These are phyloP conservation scores for Scedosporium minutisporum DNA, from an alignment of 2,329 filamentous ascomycete species.

Conservation along the genomic window DNA sequence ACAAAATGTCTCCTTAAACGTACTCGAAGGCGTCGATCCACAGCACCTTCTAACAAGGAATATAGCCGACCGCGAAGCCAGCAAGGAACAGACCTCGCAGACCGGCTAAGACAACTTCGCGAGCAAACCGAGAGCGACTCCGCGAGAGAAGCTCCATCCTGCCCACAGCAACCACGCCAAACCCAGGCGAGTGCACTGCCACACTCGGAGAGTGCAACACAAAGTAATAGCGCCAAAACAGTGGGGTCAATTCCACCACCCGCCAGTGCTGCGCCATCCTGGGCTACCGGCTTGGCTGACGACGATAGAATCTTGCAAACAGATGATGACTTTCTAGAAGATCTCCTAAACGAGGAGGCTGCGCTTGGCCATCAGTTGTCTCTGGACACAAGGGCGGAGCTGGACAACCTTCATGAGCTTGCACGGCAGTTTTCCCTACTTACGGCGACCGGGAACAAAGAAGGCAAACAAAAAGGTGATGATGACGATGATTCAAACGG, in stretches of 20 bases:
- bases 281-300: background rate
- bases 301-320: constrained; percentile 26
- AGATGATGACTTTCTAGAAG: constrained; percentile 43
- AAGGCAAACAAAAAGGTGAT: constrained; percentile 8
- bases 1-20: background rate
- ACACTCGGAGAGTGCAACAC: background rate
- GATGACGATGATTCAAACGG: constrained; percentile 39
- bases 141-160: constrained; percentile 11
- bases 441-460: background rate
- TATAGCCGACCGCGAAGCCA: constrained; percentile 20
- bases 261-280: background rate
- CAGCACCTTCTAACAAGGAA: constrained; percentile 12
- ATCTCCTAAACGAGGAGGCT: constrained; percentile 34
- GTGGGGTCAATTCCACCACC: background rate
- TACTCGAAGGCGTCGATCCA: background rate
- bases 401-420: constrained; percentile 1
- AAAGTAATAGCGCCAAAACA: background rate
- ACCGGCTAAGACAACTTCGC: constrained; percentile 41
- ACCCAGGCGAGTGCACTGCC: background rate
- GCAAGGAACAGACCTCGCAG: constrained; percentile 40
- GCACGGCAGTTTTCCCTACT: constrained; percentile 3
- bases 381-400: background rate
- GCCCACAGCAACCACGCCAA: constrained; percentile 4
- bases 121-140: constrained; percentile 22
- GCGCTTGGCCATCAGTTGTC: constrained; percentile 16